These are phyloP conservation scores for Globisporangium perplexum DNA, from an alignment of 352 stramenopile species.

Conservation along the genomic window DNA sequence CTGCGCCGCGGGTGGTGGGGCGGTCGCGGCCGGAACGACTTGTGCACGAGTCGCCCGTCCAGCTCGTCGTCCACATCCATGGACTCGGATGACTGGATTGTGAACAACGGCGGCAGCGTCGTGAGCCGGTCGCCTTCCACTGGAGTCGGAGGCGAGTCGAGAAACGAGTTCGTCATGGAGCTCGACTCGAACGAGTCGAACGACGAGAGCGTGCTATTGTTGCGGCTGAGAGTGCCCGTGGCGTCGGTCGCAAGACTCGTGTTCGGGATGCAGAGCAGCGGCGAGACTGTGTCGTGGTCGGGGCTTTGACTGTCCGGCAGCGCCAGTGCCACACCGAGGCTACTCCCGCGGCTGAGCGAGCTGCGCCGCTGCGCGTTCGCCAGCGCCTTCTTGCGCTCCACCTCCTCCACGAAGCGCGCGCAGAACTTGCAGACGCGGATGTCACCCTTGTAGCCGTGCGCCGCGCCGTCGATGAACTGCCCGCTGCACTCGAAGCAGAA, in stretches of 20 bases:
- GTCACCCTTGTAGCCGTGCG: conserved; percentile 42
- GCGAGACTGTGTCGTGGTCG: conserved; percentile 8
- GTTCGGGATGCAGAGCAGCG: conserved; percentile 4
- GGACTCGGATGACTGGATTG: conserved; percentile 29
- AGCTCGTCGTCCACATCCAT: conserved; percentile 12
- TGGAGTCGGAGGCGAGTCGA: conserved; percentile 11
- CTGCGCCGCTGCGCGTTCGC: conserved; percentile 5
- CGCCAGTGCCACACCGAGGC: background rate
- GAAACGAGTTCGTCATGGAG: conserved; percentile 8
- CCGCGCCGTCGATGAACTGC: conserved; percentile 58
- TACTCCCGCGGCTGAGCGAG: background rate
- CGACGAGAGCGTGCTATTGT: background rate
- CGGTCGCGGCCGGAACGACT: conserved; percentile 3
- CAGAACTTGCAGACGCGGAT: conserved; percentile 83
- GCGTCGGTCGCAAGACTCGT: background rate
- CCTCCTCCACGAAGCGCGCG: conserved; percentile 35
- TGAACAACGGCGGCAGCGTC: conserved; percentile 16
- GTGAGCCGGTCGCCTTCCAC: conserved; percentile 1
- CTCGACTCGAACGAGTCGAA: conserved; percentile 10
- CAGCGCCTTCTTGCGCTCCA: conserved; percentile 27
- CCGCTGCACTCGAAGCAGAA: conserved; percentile 84
- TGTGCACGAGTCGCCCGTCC: conserved; percentile 4
- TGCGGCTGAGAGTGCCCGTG: background rate
- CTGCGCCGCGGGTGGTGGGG: conserved; percentile 27
- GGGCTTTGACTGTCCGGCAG: background rate